Conservation (phyloP, 2,329 filamentous ascomycete genomes). For the Scytalidium lignicola region DNA sequence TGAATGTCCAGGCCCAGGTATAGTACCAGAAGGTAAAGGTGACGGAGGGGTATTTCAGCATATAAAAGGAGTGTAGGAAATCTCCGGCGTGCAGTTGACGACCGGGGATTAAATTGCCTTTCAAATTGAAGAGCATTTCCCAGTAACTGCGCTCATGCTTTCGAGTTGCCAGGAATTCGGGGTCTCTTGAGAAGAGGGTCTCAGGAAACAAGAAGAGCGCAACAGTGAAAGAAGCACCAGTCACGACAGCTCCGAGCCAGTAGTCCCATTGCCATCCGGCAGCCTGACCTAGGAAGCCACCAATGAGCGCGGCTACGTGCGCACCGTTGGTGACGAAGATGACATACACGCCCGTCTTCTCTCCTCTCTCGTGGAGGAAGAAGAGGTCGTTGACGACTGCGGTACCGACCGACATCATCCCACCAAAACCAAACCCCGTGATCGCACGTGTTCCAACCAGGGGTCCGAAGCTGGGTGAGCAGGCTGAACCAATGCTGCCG, state of each 20-base stretch:
- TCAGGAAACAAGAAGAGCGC: slow-evolving; percentile 26
- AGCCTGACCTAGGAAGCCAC: slow-evolving; percentile 22
- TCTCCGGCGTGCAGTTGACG: slow-evolving; percentile 19
- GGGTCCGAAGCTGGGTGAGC: slow-evolving; percentile 14
- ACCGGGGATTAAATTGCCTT: slow-evolving; percentile 20
- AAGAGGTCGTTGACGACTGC: slow-evolving; percentile 26
- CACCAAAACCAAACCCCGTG: slow-evolving; percentile 23
- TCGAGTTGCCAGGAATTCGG: slow-evolving; percentile 16
- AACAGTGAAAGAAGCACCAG: slow-evolving; percentile 16
- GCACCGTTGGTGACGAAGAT: slow-evolving; percentile 26
- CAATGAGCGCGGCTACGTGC: slow-evolving; percentile 23
- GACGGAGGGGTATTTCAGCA: slow-evolving; percentile 24
- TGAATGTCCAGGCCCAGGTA: slow-evolving; percentile 24
- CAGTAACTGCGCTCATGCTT: slow-evolving; percentile 18
- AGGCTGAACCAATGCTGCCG: slow-evolving; percentile 20
- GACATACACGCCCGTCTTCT: slow-evolving; percentile 25
- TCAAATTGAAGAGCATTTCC: slow-evolving; percentile 21
- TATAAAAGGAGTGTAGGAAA: slow-evolving; percentile 22
- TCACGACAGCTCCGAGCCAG: slow-evolving; percentile 22
- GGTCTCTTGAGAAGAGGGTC: slow-evolving; percentile 25
- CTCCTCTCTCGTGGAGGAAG: slow-evolving; percentile 24
- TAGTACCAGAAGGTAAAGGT: slow-evolving; percentile 25
- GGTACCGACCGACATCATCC: slow-evolving; percentile 26
- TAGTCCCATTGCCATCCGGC: slow-evolving; percentile 27
- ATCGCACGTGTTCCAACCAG: slow-evolving; percentile 22